A percentile compares a stretch with the other conserved stretches of the same genome.
Evolutionary conservation across 345 rosid genomes (phyloP).

Genomic region (Lagerstroemia speciosa): DNA sequence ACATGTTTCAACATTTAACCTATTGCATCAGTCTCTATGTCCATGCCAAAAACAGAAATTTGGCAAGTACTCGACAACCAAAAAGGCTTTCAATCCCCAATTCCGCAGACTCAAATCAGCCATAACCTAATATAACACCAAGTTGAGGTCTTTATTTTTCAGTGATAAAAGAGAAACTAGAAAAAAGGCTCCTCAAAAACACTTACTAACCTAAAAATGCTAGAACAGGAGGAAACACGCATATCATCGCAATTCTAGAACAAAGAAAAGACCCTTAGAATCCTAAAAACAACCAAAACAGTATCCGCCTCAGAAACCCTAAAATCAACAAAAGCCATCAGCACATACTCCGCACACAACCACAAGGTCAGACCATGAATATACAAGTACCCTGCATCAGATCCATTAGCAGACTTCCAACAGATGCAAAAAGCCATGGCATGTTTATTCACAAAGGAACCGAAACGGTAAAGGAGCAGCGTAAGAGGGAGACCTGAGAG

Average conservation of each 20-base stretch:
- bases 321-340: not conserved
- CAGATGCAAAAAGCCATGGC: not conserved
- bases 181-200: not conserved
- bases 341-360: not conserved
- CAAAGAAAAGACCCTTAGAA: not conserved
- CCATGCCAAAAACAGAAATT: not conserved
- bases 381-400: not conserved
- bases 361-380: not conserved
- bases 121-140: not conserved
- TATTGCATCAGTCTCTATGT: not conserved
- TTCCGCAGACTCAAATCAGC: not conserved
- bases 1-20: not conserved
- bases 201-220: not conserved
- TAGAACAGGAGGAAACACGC: not conserved
- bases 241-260: not conserved
- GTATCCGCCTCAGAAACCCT: not conserved
- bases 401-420: not conserved
- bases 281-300: not conserved
- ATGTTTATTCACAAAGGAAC: not conserved
- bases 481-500: constrained; percentile 45
- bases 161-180: not conserved
- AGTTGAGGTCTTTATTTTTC: not conserved
- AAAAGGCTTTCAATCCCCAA: not conserved
- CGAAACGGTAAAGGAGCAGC: not conserved
- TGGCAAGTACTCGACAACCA: not conserved